These are phyloP conservation scores for Smallanthus sonchifolius DNA, from an alignment of 129 eudicot genomes.

Conservation along the genomic window DNA sequence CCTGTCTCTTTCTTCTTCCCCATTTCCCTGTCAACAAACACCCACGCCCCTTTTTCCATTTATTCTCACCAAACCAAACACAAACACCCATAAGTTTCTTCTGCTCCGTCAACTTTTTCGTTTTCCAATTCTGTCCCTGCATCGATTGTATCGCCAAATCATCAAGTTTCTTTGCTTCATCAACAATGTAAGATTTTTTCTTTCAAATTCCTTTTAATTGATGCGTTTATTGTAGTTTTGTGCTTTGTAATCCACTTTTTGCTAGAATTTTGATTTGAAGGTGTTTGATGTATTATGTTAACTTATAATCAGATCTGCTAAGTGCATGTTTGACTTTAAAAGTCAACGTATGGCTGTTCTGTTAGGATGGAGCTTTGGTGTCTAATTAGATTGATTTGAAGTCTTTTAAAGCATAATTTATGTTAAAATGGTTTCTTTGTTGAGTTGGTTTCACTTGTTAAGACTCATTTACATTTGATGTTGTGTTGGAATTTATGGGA, in stretches of 20 bases:
- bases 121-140: neutral
- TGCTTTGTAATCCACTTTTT: neutral
- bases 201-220: neutral
- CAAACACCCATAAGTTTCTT: neutral
- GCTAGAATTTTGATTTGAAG: neutral
- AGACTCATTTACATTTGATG: neutral
- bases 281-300: neutral
- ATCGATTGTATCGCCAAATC: conserved; percentile 24
- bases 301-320: conserved; percentile 2
- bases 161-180: neutral
- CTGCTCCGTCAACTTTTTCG: neutral
- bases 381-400: neutral
- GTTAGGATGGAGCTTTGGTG: neutral
- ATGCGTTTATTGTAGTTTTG: neutral
- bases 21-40: neutral
- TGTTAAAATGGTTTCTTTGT: neutral
- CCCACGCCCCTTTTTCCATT: neutral
- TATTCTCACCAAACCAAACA: neutral
- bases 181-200: conserved; percentile 18
- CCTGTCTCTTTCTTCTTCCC: conserved; percentile 11
- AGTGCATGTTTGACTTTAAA: neutral
- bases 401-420: neutral
- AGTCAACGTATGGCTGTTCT: neutral
- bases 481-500: neutral
- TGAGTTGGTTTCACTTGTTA: neutral